These are phyloP conservation scores for Zygotorulaspora chibaensis DNA, from an alignment of 805 yeast genomes.

Conservation along the genomic window DNA sequence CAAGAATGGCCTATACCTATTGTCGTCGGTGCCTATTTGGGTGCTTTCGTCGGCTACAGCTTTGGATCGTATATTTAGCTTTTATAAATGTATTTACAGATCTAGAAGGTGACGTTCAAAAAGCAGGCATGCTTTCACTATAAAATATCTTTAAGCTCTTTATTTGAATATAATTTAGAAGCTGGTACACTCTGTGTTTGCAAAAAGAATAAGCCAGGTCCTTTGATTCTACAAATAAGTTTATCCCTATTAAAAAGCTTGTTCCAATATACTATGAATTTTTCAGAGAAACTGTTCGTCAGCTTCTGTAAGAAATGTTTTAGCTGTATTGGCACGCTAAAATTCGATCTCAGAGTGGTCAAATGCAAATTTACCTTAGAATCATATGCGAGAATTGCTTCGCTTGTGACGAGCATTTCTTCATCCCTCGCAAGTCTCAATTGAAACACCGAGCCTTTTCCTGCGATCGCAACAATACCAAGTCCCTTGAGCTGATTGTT, in stretches of 20 bases:
- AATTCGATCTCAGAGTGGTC: slow-evolving; percentile 6
- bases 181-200: slow-evolving; percentile 21
- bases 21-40: slow-evolving; percentile 69
- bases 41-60: slow-evolving; percentile 61
- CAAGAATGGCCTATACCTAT: slow-evolving; percentile 93
- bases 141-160: slow-evolving; percentile 10
- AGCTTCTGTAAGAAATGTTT: slow-evolving; percentile 5
- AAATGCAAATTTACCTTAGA: slow-evolving; percentile 9
- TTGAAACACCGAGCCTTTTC: slow-evolving; percentile 30
- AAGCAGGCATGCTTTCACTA: slow-evolving; percentile 1
- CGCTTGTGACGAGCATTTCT: slow-evolving; percentile 21
- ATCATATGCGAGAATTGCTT: slow-evolving; percentile 21
- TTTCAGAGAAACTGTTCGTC: slow-evolving; percentile 10
- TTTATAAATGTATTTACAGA: slow-evolving; percentile 9
- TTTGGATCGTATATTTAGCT: slow-evolving; percentile 34
- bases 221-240: slow-evolving; percentile 25
- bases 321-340: slow-evolving; percentile 8
- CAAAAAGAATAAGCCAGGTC: slow-evolving; percentile 33
- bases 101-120: slow-evolving; percentile 2
- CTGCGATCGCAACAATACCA: slow-evolving; percentile 33
- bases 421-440: slow-evolving; percentile 25
- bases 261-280: slow-evolving; percentile 12
- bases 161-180: slow-evolving; percentile 9
- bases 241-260: slow-evolving; percentile 18
- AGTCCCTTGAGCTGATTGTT: slow-evolving; percentile 21